A percentile compares a stretch with the other conserved stretches of the same genome.
phyloP scores from a whole-genome alignment of 768 basidiomycete species.

The Xerocomellus amylosporus region DNA sequence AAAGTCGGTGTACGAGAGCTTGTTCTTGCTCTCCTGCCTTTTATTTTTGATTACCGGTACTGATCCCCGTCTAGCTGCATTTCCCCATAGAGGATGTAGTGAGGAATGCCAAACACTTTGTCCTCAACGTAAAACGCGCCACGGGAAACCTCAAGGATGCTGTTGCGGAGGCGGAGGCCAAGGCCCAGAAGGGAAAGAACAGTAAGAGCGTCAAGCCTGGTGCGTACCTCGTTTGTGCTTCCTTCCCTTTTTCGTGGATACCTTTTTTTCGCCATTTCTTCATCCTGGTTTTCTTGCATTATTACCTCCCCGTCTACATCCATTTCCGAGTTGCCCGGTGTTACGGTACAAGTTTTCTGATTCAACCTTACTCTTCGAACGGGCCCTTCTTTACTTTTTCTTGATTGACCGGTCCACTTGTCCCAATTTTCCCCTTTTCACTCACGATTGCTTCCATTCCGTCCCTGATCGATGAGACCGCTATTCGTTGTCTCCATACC shows the following conservation, averaged over 20 bases:
- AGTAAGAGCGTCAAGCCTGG: constrained; percentile 46
- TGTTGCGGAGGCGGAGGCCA: constrained; percentile 38
- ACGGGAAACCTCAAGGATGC: constrained; percentile 65
- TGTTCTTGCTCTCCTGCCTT: background rate
- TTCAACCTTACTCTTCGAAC: background rate
- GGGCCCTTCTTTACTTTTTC: background rate
- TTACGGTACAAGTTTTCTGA: background rate
- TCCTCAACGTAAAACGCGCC: constrained; percentile 68
- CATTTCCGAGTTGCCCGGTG: background rate
- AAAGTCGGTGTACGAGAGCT: constrained; percentile 46
- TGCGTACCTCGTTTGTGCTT: constrained; percentile 15
- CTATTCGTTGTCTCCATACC: constrained; percentile 1
- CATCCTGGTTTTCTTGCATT: background rate
- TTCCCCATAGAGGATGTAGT: constrained; percentile 75
- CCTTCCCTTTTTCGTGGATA: background rate
- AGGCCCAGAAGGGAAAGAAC: constrained; percentile 37
- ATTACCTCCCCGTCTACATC: background rate
- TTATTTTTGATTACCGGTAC: background rate
- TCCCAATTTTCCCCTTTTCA: constrained; percentile 1
- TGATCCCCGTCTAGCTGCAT: constrained; percentile 49
- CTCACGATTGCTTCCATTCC: constrained; percentile 4
- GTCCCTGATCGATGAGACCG: constrained; percentile 11
- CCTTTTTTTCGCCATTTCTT: background rate
- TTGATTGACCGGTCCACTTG: constrained; percentile 1
- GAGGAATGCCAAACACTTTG: constrained; percentile 75